Base-by-base conservation (phyloP, 345 rosid species). In the Rubroshorea leprosula region DNA sequence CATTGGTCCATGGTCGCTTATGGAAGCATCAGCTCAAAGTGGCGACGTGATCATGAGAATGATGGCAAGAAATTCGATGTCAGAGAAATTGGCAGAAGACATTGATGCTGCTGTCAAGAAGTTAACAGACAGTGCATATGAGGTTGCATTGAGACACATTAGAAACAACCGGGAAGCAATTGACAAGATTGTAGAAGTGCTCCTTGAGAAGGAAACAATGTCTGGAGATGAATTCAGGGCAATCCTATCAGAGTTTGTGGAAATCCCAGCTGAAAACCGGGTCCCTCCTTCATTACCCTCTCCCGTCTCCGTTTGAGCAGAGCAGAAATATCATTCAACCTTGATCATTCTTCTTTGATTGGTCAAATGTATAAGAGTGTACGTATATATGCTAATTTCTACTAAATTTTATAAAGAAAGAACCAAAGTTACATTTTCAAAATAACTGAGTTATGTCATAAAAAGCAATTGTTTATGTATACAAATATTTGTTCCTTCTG, bases 41-140 rank as follows among this genome's bases (percentile, higher is more conserved):
- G 76, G 27, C 0, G 99, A 93, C 55, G 91, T 93, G 10, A 76
- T 93, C 58, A 89, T 93, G 99, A 87, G 99, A 72, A 93, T 93
- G 97, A 93, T 93, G 99, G 97, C 99, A 3, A 89, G 97, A 41
- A 93, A 93, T 66, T 93, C 97, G n/a, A 93, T 93, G 99, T 93
- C 99, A 0, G 99, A 93, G 59, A 93, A 65, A 78, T 97, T 93
- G 0, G 99, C 99, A 0, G 96, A 83, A 67, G 99, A 93, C 70
- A 89, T 89, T 20, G 99, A 93, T 54, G 4, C 76, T 0, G 97
- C 97, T 0, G 69, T 85, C 53, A 89, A 89, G 91, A 85, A 71
- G 58, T 1, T 93, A 61, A 83, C 99, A 20, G 99, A 93, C 73
- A 55, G 64, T 25, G 97, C 99, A 7, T 93, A 89, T 27, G 87